Percentiles rank a stretch among this genome's conserved stretches.
Conservation (phyloP, 176 grass and related monocot species). For the Eremochloa ophiuroides region DNA sequence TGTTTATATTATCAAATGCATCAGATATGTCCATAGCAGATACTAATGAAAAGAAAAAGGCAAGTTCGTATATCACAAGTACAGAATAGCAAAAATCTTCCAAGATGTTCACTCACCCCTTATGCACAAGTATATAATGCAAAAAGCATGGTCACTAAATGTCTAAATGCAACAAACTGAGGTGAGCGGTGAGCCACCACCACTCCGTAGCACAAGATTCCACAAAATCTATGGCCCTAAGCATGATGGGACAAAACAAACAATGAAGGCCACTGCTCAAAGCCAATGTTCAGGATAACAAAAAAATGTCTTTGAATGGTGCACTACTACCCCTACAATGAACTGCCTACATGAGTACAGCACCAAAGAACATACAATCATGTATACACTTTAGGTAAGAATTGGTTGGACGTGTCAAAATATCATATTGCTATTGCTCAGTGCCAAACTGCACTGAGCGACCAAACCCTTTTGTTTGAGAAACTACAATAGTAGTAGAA, state of each 20-base stretch:
- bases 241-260: not conserved
- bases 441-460: not conserved
- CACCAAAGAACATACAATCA: not conserved
- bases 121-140: not conserved
- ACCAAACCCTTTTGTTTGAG: not conserved
- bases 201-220: not conserved
- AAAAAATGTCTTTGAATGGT: not conserved
- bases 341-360: not conserved
- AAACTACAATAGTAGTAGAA: conserved; percentile 39
- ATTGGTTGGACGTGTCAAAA: not conserved
- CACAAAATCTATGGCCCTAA: not conserved
- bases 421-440: not conserved
- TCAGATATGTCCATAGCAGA: not conserved
- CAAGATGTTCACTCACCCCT: not conserved
- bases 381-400: not conserved
- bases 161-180: not conserved
- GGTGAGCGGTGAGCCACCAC: not conserved
- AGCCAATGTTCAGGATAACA: not conserved
- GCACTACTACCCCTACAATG: not conserved
- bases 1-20: not conserved
- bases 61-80: not conserved
- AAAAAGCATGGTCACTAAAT: not conserved
- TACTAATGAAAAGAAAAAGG: not conserved
- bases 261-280: not conserved
- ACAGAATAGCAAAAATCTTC: not conserved